Conservation (phyloP, 2,329 filamentous ascomycete genomes). For the Pleurostoma richardsiae region DNA sequence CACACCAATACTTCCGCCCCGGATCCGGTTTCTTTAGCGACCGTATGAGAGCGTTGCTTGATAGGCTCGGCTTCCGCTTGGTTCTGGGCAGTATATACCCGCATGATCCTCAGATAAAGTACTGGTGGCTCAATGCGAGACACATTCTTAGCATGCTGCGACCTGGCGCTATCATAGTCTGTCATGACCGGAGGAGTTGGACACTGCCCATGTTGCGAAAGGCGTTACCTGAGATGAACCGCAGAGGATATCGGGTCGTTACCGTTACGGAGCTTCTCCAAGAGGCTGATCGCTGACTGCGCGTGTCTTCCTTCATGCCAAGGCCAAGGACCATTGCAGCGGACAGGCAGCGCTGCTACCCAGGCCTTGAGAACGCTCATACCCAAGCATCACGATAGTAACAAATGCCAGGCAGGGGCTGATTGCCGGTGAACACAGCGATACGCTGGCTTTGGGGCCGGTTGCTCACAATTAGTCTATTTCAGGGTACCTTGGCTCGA, state of each 20-base stretch:
- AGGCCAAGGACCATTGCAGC: too few species aligned
- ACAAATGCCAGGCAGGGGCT: too few species aligned
- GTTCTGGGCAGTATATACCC: constrained; percentile 85
- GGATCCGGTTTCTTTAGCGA: constrained; percentile 79
- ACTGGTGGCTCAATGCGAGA: constrained; percentile 63
- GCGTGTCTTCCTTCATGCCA: too few species aligned
- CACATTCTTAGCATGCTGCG: constrained; percentile 77
- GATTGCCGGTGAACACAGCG: too few species aligned
- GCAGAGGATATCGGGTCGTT: constrained; percentile 65
- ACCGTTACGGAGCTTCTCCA: constrained; percentile 64
- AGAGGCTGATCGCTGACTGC: constrained; percentile 7
- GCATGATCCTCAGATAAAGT: constrained; percentile 81
- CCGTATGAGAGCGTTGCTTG: constrained; percentile 59
- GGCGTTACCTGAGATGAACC: constrained; percentile 67
- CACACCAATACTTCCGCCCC: constrained; percentile 70
- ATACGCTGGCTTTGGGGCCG: too few species aligned
- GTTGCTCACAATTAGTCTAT: too few species aligned
- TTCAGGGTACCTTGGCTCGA: too few species aligned
- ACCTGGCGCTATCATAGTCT: constrained; percentile 76
- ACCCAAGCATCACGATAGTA: too few species aligned
- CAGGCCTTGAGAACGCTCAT: too few species aligned
- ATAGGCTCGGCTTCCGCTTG: constrained; percentile 60
- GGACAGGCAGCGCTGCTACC: too few species aligned
- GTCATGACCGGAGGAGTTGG: constrained; percentile 81
- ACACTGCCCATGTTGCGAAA: constrained; percentile 71